Percentiles rank a stretch among this genome's conserved stretches.
Conservation (phyloP, 257 asterid genomes). For the Przewalskia tangutica region DNA sequence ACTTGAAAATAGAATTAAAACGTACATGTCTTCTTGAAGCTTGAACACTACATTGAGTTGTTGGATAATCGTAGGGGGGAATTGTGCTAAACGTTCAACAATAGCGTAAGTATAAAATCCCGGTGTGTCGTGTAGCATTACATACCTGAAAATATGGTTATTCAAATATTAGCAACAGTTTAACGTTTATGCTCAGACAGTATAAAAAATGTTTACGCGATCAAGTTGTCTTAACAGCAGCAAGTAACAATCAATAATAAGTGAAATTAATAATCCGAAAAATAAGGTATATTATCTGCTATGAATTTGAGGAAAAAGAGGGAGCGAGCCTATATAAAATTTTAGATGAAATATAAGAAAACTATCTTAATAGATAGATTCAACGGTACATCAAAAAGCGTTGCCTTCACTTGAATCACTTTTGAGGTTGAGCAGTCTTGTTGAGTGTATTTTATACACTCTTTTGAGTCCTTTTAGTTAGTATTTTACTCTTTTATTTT, state of each 20-base stretch:
- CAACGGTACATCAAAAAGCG: too few relatives aligned
- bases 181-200: not conserved
- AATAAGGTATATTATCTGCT: too few relatives aligned
- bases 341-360: too few relatives aligned
- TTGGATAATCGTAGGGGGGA: conserved; percentile 29
- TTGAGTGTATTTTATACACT: too few relatives aligned
- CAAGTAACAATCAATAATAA: not conserved
- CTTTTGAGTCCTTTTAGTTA: too few relatives aligned
- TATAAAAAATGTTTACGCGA: not conserved
- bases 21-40: conserved; percentile 31
- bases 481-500: too few relatives aligned
- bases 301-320: too few relatives aligned
- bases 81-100: conserved; percentile 24
- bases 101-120: conserved; percentile 44
- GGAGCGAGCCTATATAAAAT: too few relatives aligned
- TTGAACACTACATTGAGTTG: conserved; percentile 41
- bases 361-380: too few relatives aligned
- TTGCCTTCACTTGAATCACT: too few relatives aligned
- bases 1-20: not conserved
- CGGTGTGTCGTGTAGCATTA: conserved; percentile 31
- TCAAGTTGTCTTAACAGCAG: not conserved
- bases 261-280: too few relatives aligned
- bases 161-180: not conserved
- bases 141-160: conserved; percentile 12
- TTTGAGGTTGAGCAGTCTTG: too few relatives aligned